These are phyloP conservation scores for Nyctanthes arbortristis DNA, from an alignment of 257 asterid species.

Conservation along the genomic window DNA sequence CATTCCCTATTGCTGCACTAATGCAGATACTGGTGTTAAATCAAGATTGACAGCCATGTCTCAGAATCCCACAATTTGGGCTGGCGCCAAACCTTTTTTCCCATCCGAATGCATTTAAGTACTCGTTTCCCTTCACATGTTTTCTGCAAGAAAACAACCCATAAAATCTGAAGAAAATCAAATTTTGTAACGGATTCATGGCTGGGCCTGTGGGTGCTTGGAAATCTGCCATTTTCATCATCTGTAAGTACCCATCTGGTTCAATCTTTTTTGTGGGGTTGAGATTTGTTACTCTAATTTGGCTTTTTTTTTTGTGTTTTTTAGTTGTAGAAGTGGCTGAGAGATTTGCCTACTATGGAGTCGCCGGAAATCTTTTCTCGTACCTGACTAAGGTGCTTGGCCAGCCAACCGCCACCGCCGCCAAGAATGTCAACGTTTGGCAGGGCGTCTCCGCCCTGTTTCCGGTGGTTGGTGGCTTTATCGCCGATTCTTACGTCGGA, in stretches of 20 bases:
- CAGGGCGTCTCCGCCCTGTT: conserved; percentile 66
- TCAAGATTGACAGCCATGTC: background rate
- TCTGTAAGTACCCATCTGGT: conserved; percentile 34
- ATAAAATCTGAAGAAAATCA: no score
- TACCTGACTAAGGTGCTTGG: conserved; percentile 53
- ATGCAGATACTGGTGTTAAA: background rate
- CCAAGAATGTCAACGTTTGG: conserved; percentile 66
- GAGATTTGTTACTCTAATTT: background rate
- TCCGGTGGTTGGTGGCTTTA: conserved; percentile 59
- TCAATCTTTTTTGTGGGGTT: background rate
- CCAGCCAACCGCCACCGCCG: conserved; percentile 60
- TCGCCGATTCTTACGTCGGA: conserved; percentile 72
- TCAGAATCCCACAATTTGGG: background rate
- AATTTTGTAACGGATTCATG: no score
- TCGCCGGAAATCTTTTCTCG: conserved; percentile 57
- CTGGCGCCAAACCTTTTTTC: background rate
- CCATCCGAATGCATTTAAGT: background rate
- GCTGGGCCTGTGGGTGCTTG: conserved; percentile 55
- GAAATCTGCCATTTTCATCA: conserved; percentile 70
- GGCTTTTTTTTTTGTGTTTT: background rate
- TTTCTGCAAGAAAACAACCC: background rate
- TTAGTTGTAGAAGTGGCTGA: conserved; percentile 71
- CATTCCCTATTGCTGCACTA: background rate
- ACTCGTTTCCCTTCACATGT: background rate
- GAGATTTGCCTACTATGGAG: conserved; percentile 63